Evolutionary conservation across 1,284 basidiomycete species (phyloP).

Genomic region (Athelia sp.): DNA sequence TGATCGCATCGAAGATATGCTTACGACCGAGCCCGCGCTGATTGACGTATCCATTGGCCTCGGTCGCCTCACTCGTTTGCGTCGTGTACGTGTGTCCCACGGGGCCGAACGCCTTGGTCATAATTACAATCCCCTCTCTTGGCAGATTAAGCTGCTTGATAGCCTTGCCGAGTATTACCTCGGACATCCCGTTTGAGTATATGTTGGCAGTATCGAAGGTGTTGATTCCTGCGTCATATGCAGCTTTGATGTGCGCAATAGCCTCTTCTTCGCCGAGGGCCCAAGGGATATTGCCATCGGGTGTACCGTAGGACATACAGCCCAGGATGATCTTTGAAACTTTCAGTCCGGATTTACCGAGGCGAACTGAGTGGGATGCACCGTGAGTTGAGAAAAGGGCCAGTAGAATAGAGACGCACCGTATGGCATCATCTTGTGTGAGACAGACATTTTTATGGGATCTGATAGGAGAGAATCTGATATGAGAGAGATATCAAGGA

Average conservation of each 20-base stretch:
- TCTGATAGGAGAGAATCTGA: no score
- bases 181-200: slow-evolving; percentile 39
- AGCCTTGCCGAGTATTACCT: slow-evolving; percentile 54
- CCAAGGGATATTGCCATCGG: slow-evolving; percentile 28
- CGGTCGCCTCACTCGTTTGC: slow-evolving; percentile 2
- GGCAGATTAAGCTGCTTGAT: slow-evolving; percentile 49
- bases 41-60: slow-evolving; percentile 29
- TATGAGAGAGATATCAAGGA: no score
- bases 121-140: slow-evolving; percentile 50
- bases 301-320: slow-evolving; percentile 37
- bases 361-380: slow-evolving; percentile 34
- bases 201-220: slow-evolving; percentile 49
- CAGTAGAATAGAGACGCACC: no score
- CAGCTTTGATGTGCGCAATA: slow-evolving; percentile 30
- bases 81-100: background rate
- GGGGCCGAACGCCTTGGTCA: slow-evolving; percentile 39
- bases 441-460: no score
- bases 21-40: slow-evolving; percentile 17
- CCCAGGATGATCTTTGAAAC: slow-evolving; percentile 38
- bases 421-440: no score
- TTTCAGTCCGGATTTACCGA: slow-evolving; percentile 42
- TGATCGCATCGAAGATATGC: slow-evolving; percentile 44
- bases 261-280: slow-evolving; percentile 36
- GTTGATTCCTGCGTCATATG: slow-evolving; percentile 42
- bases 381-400: no score